Evolutionary conservation across 2,329 filamentous ascomycete species (phyloP).

Genomic region (Dactylella cylindrospora): DNA sequence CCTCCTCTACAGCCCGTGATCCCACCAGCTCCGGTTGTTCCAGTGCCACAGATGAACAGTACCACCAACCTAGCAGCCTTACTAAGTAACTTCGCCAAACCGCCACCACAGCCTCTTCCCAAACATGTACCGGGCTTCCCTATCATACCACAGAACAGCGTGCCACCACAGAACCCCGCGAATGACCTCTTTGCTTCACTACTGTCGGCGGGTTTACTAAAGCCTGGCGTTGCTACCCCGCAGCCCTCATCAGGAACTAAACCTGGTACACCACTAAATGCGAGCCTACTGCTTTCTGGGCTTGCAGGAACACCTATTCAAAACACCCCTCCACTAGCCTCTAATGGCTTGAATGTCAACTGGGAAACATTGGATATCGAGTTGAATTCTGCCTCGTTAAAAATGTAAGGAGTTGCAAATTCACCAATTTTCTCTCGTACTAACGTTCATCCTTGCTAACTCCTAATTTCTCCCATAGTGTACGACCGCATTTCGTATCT

Average conservation of each 20-base stretch:
- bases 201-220: slow-evolving; percentile 44
- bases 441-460: slow-evolving; percentile 45
- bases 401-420: slow-evolving; percentile 12
- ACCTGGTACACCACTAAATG: slow-evolving; percentile 12
- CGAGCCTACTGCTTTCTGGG: slow-evolving; percentile 30
- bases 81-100: slow-evolving; percentile 18
- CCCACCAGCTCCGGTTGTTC: slow-evolving; percentile 53
- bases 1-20: slow-evolving; percentile 58
- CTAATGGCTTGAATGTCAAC: slow-evolving; percentile 51
- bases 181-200: slow-evolving; percentile 46
- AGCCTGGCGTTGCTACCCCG: slow-evolving; percentile 7
- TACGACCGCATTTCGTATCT: slow-evolving; percentile 71
- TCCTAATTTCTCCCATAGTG: slow-evolving; percentile 56
- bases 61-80: slow-evolving; percentile 47
- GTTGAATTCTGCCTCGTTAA: slow-evolving; percentile 25
- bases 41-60: slow-evolving; percentile 48
- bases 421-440: not conserved
- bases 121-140: not conserved
- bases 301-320: slow-evolving; percentile 50
- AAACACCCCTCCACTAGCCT: slow-evolving; percentile 52
- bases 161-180: not conserved
- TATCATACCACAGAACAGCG: not conserved
- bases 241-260: slow-evolving; percentile 20
- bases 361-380: slow-evolving; percentile 34
- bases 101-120: not conserved